phyloP scores from a whole-genome alignment of 768 basidiomycete genomes.

The Calocera viscosa region DNA sequence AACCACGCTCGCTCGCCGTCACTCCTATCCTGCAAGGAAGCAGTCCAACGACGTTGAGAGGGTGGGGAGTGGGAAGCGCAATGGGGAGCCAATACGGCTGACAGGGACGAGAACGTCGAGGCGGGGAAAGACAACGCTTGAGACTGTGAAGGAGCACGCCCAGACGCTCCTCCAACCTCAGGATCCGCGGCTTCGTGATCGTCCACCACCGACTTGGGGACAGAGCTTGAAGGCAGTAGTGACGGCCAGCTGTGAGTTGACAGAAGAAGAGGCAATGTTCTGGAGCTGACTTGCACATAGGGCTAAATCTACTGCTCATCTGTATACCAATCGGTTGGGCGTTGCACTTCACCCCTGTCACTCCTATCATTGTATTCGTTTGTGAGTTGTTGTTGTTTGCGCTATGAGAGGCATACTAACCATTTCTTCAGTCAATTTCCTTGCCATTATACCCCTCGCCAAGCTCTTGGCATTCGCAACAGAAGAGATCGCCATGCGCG shows the following conservation, averaged over 20 bases:
- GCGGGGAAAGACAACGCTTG: background rate
- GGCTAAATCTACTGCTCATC: slow-evolving; percentile 55
- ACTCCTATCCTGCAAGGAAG: slow-evolving; percentile 2
- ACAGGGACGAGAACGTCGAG: background rate
- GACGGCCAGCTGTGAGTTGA: slow-evolving; percentile 42
- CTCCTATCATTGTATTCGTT: slow-evolving; percentile 56
- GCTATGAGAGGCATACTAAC: background rate
- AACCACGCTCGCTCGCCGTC: background rate
- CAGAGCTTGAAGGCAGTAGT: slow-evolving; percentile 44
- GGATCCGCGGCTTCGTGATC: background rate
- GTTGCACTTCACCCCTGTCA: slow-evolving; percentile 45
- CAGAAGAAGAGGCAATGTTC: background rate
- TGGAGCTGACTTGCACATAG: slow-evolving; percentile 26
- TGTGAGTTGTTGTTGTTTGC: slow-evolving; percentile 41
- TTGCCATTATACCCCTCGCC: slow-evolving; percentile 75
- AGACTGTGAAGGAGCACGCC: background rate
- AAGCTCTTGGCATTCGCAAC: slow-evolving; percentile 76
- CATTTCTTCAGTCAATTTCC: slow-evolving; percentile 46
- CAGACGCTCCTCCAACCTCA: background rate
- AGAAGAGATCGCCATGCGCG: slow-evolving; percentile 67
- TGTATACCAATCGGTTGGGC: slow-evolving; percentile 71
- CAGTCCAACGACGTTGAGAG: background rate
- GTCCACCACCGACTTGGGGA: slow-evolving; percentile 32
- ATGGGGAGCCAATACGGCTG: background rate
- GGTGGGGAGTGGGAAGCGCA: background rate